Evolutionary conservation across 257 asterid genomes (phyloP).

Genomic region (Solanum chaucha): DNA sequence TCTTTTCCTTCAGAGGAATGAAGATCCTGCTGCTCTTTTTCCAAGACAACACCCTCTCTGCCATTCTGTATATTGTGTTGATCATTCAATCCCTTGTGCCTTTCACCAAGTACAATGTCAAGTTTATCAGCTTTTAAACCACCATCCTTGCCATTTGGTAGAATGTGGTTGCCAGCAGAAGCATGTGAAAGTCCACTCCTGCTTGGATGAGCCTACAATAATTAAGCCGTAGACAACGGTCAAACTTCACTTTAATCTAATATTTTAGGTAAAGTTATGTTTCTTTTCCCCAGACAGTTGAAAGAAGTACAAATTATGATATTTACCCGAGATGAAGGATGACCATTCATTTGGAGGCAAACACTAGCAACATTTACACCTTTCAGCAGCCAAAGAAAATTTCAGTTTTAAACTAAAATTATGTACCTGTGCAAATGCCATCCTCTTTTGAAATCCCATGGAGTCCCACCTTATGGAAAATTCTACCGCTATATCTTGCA

Average conservation of each 20-base stretch:
- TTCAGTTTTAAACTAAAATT: not conserved
- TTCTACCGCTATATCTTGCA: conserved; percentile 84
- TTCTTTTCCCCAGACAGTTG: not conserved
- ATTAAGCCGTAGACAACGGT: not conserved
- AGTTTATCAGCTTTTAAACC: conserved; percentile 16
- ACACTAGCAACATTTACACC: not conserved
- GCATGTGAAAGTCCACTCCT: conserved; percentile 8
- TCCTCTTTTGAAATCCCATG: conserved; percentile 64
- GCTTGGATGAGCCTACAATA: conserved; percentile 12
- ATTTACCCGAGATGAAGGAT: not conserved
- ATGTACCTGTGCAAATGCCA: conserved; percentile 55
- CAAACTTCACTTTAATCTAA: not conserved
- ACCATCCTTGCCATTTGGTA: conserved; percentile 26
- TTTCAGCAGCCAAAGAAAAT: not conserved
- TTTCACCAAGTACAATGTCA: conserved; percentile 22
- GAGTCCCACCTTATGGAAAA: conserved; percentile 78
- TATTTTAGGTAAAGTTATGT: not conserved
- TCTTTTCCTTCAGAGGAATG: conserved; percentile 18
- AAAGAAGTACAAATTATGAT: not conserved
- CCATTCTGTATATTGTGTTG: conserved; percentile 7
- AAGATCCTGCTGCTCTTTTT: conserved; percentile 28
- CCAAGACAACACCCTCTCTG: conserved; percentile 20
- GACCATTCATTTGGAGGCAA: not conserved
- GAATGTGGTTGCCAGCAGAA: conserved; percentile 14
- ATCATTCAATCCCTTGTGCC: conserved; percentile 21